Conservation (phyloP, 768 basidiomycete genomes). For the Tricholoma terreum region DNA sequence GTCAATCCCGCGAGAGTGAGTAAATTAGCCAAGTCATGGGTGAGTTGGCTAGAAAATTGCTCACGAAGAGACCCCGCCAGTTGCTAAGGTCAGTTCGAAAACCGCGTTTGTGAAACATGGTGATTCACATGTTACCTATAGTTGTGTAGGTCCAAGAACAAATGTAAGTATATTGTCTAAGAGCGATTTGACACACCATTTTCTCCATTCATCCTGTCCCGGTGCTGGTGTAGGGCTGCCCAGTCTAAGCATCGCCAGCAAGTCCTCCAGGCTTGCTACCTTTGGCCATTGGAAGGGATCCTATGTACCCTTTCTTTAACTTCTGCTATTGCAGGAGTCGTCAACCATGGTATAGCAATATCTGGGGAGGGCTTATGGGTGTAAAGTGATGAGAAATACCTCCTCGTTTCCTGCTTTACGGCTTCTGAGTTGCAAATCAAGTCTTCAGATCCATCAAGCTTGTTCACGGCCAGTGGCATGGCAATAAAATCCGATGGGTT, state of each 20-base stretch:
- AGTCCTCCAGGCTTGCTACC: background rate
- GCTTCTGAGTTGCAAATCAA: background rate
- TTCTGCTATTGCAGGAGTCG: background rate
- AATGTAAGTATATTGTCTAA: constrained; percentile 3
- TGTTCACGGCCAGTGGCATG: background rate
- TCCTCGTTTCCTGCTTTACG: background rate
- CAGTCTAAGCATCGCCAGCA: background rate
- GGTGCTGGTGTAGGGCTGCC: too few species aligned
- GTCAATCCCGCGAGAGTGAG: background rate
- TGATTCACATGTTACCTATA: constrained; percentile 4
- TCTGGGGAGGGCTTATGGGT: too few species aligned
- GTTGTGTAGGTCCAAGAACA: constrained; percentile 8
- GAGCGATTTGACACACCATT: constrained; percentile 10
- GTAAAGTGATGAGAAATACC: too few species aligned
- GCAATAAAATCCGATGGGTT: background rate
- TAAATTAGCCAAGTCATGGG: constrained; percentile 15
- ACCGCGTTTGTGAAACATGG: background rate
- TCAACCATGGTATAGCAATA: too few species aligned
- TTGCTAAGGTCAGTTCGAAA: constrained; percentile 7
- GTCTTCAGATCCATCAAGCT: background rate
- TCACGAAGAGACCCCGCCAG: constrained; percentile 13
- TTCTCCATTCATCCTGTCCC: constrained; percentile 9
- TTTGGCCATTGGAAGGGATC: background rate
- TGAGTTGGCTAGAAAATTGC: constrained; percentile 14
- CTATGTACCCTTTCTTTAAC: background rate